A percentile compares a stretch with the other conserved stretches of the same genome.
These are phyloP conservation scores for Chlamydomonas asymmetrica DNA, from an alignment of 139 green algal genomes.

Conservation along the genomic window DNA sequence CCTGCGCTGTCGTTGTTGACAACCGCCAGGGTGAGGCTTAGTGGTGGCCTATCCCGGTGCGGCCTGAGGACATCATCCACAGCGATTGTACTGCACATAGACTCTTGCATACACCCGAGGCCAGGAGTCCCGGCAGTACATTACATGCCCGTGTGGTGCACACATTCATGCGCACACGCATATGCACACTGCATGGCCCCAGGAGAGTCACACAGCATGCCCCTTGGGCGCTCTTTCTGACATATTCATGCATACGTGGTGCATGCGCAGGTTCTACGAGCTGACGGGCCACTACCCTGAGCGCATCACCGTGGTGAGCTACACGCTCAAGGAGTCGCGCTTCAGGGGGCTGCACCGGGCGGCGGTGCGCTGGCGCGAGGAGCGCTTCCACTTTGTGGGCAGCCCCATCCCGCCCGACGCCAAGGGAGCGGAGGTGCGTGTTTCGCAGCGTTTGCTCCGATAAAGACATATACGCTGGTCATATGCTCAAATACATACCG, in stretches of 20 bases:
- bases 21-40: too few species aligned
- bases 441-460: not conserved
- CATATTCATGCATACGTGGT: too few species aligned
- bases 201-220: not conserved
- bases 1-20: too few species aligned
- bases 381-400: conserved; percentile 78
- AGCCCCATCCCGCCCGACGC: conserved; percentile 58
- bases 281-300: conserved; percentile 74
- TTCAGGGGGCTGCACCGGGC: conserved; percentile 78
- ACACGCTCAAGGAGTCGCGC: conserved; percentile 83
- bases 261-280: conserved; percentile 59
- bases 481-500: too few species aligned
- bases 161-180: too few species aligned
- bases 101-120: too few species aligned
- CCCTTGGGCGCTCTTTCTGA: not conserved
- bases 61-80: too few species aligned
- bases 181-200: too few species aligned
- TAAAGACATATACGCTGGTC: not conserved
- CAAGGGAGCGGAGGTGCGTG: conserved; percentile 45
- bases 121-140: too few species aligned
- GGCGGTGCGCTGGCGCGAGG: conserved; percentile 68
- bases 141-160: too few species aligned
- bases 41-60: too few species aligned
- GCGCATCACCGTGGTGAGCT: conserved; percentile 82
- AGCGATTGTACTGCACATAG: too few species aligned